Evolutionary conservation across 331 rosid species (phyloP).

Genomic region (Telfairia occidentalis): DNA sequence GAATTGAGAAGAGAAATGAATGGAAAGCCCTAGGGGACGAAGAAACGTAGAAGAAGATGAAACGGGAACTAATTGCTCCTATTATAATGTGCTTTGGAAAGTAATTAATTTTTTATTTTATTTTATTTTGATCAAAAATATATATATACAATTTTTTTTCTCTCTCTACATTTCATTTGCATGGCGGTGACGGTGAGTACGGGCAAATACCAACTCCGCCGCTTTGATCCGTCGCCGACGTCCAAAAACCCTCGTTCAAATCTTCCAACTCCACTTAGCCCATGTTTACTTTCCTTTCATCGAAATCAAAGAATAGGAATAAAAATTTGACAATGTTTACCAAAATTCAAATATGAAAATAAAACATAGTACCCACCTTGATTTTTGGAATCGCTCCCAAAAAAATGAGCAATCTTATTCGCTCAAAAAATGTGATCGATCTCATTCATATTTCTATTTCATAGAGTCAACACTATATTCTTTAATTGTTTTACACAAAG

Average conservation of each 20-base stretch:
- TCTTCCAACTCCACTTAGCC: too few species aligned
- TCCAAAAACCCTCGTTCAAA: background rate
- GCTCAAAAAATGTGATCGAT: too few species aligned
- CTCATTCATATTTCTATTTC: too few species aligned
- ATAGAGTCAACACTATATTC: too few species aligned
- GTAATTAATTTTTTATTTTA: background rate
- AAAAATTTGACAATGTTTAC: too few species aligned
- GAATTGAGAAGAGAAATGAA: background rate
- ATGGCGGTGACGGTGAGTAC: background rate
- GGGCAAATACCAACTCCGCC: background rate
- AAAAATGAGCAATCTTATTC: too few species aligned
- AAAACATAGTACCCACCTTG: too few species aligned
- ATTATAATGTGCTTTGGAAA: background rate
- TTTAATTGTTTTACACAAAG: too few species aligned
- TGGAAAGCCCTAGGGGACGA: conserved; percentile 8
- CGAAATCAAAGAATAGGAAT: too few species aligned
- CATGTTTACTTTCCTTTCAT: too few species aligned
- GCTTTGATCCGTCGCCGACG: background rate
- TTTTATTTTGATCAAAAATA: background rate
- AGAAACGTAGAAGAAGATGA: background rate
- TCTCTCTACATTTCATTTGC: background rate
- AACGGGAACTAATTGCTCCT: background rate
- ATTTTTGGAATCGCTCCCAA: too few species aligned
- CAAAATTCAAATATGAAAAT: too few species aligned
- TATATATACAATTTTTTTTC: background rate